Evolutionary conservation across 208 protist genomes (phyloP).

Genomic region (Leishmania braziliensis): DNA sequence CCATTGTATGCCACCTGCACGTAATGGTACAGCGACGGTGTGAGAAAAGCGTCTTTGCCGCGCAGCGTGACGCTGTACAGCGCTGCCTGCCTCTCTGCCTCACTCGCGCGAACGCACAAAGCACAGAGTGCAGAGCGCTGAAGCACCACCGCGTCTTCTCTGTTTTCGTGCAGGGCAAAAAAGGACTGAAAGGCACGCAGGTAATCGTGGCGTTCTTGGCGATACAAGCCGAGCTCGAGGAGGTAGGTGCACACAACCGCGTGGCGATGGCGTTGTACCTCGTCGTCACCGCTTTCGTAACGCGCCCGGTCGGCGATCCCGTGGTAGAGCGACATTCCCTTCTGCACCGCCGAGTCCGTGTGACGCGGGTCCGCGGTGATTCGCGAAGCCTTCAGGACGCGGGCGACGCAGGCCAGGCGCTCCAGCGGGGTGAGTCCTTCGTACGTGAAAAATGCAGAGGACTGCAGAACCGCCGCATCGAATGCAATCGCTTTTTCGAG

Average conservation of each 20-base stretch:
- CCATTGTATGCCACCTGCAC: conserved; percentile 3
- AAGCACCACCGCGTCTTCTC: conserved; percentile 7
- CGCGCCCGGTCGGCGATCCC: neutral
- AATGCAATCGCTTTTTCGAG: conserved; percentile 16
- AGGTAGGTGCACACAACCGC: conserved; percentile 24
- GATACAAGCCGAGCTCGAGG: conserved; percentile 20
- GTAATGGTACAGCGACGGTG: neutral
- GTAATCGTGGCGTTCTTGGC: conserved; percentile 23
- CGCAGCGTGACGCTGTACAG: conserved; percentile 7
- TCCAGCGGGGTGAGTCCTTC: conserved; percentile 18
- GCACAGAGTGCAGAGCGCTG: conserved; percentile 17
- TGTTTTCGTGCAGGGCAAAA: conserved; percentile 16
- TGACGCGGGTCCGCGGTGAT: conserved; percentile 3
- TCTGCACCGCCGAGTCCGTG: conserved; percentile 27
- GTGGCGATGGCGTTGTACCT: neutral
- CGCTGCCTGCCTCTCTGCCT: conserved; percentile 9
- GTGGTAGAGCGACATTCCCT: conserved; percentile 28
- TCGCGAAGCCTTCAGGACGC: conserved; percentile 17
- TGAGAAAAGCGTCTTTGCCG: neutral
- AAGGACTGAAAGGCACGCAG: conserved; percentile 31
- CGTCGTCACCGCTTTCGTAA: neutral
- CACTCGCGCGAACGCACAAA: conserved; percentile 21
- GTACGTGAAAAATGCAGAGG: conserved; percentile 25
- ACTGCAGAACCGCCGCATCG: conserved; percentile 33
- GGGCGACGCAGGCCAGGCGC: conserved; percentile 26